phyloP scores from a whole-genome alignment of 1,284 basidiomycete genomes.

The Ganoderma meredithae region DNA sequence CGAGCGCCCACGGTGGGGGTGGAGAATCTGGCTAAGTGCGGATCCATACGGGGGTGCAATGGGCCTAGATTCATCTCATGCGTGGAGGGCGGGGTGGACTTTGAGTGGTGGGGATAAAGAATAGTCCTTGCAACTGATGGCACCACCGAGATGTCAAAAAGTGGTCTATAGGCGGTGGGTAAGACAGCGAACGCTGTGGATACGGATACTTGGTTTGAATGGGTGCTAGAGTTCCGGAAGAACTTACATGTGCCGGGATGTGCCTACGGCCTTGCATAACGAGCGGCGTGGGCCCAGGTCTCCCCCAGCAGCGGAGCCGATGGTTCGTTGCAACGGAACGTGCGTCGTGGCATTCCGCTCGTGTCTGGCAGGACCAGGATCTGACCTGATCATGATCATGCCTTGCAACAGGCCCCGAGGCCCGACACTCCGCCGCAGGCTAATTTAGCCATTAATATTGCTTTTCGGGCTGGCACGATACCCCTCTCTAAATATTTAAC shows the following conservation, averaged over 20 bases:
- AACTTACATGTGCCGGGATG: not conserved
- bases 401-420: not conserved
- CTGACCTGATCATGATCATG: not conserved
- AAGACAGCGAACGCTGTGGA: not conserved
- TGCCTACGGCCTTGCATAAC: not conserved
- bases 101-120: not conserved
- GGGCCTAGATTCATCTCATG: not conserved
- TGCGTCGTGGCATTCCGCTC: not conserved
- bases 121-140: not conserved
- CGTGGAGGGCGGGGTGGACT: not conserved
- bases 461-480: not conserved
- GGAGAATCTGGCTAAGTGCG: not conserved
- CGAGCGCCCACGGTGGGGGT: not conserved
- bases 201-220: not conserved
- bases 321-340: not conserved
- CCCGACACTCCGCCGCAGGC: not conserved
- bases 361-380: not conserved
- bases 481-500: not conserved
- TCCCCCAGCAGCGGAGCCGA: not conserved
- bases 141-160: not conserved
- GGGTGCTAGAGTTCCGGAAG: not conserved
- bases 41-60: not conserved
- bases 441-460: not conserved
- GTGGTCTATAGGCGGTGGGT: not conserved
- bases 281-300: not conserved